These are phyloP conservation scores for Prunus fruticosa DNA, from an alignment of 306 rosid species.

Conservation along the genomic window DNA sequence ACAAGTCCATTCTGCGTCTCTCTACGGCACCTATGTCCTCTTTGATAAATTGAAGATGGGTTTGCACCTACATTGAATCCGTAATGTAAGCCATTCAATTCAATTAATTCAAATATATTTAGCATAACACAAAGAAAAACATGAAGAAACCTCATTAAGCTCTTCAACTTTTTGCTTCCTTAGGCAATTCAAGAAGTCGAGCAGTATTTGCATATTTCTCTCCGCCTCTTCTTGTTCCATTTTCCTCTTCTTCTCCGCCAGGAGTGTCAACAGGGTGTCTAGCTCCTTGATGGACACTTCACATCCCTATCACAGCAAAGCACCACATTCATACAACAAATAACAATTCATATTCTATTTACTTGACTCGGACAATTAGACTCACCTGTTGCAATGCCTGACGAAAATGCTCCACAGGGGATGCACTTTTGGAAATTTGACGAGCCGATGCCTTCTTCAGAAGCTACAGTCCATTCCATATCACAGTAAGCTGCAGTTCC, in stretches of 20 bases:
- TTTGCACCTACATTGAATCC: slow-evolving; percentile 56
- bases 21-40: slow-evolving; percentile 84
- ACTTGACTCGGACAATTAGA: neutral
- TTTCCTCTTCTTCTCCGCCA: slow-evolving; percentile 89
- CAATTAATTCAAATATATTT: neutral
- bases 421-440: slow-evolving; percentile 77
- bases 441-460: slow-evolving; percentile 79
- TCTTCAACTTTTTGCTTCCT: slow-evolving; percentile 84
- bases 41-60: slow-evolving; percentile 87
- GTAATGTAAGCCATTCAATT: neutral
- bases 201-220: slow-evolving; percentile 89
- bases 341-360: neutral
- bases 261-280: slow-evolving; percentile 70
- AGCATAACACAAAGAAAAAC: neutral
- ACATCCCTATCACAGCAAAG: slow-evolving; percentile 62
- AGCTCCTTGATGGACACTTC: slow-evolving; percentile 85
- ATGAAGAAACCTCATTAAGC: slow-evolving; percentile 68
- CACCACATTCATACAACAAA: neutral
- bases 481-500: slow-evolving; percentile 69
- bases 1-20: slow-evolving; percentile 82
- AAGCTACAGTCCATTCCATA: slow-evolving; percentile 65
- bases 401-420: slow-evolving; percentile 85
- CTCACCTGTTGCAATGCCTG: slow-evolving; percentile 75
- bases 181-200: slow-evolving; percentile 83
- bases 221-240: slow-evolving; percentile 99